Conservation (phyloP, 129 eudicot genomes). For the Flaveria linearis region DNA sequence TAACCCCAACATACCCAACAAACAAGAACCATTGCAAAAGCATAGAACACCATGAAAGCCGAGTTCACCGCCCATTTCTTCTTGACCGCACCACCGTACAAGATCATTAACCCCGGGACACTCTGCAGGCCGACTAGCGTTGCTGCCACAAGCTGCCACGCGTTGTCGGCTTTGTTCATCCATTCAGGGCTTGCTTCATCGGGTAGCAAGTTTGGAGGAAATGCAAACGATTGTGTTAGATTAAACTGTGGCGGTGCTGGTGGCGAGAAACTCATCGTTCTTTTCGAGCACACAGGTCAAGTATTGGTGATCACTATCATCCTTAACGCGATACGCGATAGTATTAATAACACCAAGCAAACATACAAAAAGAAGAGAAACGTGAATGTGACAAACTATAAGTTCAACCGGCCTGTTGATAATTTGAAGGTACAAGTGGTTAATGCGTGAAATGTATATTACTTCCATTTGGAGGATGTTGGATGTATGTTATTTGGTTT, state of each 20-base stretch:
- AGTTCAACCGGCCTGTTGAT: slow-evolving; percentile 33
- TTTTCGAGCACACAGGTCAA: background rate
- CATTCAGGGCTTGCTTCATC: slow-evolving; percentile 61
- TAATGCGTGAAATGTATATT: background rate
- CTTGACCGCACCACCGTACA: slow-evolving; percentile 61
- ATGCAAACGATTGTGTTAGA: slow-evolving; percentile 29
- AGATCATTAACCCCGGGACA: slow-evolving; percentile 58
- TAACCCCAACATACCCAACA: slow-evolving; percentile 84
- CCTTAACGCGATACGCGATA: background rate
- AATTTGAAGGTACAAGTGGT: slow-evolving; percentile 22
- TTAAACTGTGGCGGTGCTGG: slow-evolving; percentile 27
- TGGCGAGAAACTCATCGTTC: slow-evolving; percentile 36
- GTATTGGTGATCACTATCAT: background rate
- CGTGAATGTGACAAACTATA: slow-evolving; percentile 23
- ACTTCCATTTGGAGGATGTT: slow-evolving; percentile 25
- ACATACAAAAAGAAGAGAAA: slow-evolving; percentile 3
- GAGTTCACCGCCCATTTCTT: slow-evolving; percentile 76
- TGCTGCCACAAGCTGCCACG: slow-evolving; percentile 72
- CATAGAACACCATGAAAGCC: slow-evolving; percentile 67
- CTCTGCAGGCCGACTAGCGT: slow-evolving; percentile 63
- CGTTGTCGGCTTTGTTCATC: slow-evolving; percentile 78
- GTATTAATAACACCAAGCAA: background rate
- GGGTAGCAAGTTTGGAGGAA: slow-evolving; percentile 51
- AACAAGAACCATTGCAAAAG: slow-evolving; percentile 63
- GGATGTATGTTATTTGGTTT: slow-evolving; percentile 17